Percentiles rank a stretch among this genome's conserved stretches.
phyloP scores from a whole-genome alignment of 805 yeast species.

The Monosporozyma siamensis region DNA sequence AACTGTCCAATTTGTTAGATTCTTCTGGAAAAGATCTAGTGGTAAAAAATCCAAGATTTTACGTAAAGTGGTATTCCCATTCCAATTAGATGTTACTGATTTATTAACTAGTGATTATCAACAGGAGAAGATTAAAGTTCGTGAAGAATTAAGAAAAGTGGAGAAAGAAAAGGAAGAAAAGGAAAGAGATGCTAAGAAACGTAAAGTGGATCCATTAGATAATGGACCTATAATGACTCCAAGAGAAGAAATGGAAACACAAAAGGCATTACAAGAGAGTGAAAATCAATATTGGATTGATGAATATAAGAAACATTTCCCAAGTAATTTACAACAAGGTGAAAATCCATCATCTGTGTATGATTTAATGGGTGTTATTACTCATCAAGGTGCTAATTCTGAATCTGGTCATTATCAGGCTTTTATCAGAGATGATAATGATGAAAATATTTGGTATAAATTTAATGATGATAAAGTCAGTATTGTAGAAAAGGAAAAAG shows the following conservation, averaged over 20 bases:
- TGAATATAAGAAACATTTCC: conserved; percentile 38
- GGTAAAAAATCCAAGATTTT: conserved; percentile 85
- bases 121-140: conserved; percentile 51
- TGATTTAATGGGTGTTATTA: conserved; percentile 70
- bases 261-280: conserved; percentile 37
- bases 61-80: conserved; percentile 91
- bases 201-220: conserved; percentile 24
- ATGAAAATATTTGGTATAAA: conserved; percentile 84
- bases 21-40: conserved; percentile 92
- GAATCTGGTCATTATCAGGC: conserved; percentile 97
- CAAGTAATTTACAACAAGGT: conserved; percentile 42
- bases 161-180: conserved; percentile 69
- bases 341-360: conserved; percentile 85
- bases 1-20: conserved; percentile 87
- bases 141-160: conserved; percentile 69
- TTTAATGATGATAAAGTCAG: conserved; percentile 89
- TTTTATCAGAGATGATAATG: conserved; percentile 63
- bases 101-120: conserved; percentile 72
- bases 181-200: conserved; percentile 60
- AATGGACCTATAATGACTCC: conserved; percentile 32
- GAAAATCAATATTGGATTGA: conserved; percentile 41
- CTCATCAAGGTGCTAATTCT: conserved; percentile 92
- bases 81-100: conserved; percentile 81
- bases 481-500: conserved; percentile 66
- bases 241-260: conserved; percentile 47